phyloP scores from a whole-genome alignment of 306 rosid genomes.

The Rosa rugosa region DNA sequence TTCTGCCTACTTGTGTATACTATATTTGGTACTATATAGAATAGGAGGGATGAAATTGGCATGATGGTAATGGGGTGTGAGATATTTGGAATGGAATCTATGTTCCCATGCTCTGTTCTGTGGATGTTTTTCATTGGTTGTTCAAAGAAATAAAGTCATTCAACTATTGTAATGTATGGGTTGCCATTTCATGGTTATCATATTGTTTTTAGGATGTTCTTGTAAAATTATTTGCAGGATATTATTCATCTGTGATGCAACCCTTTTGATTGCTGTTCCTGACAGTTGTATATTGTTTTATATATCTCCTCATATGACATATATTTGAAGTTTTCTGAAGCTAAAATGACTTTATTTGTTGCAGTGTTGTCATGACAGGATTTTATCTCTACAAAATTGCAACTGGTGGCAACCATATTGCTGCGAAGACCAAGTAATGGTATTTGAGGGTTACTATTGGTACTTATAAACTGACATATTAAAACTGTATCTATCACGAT shows the following conservation, averaged over 20 bases:
- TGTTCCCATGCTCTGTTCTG: neutral
- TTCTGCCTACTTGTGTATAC: neutral
- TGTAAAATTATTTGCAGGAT: neutral
- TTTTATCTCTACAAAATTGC: slow-evolving; percentile 80
- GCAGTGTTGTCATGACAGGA: slow-evolving; percentile 72
- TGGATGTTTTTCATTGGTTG: neutral
- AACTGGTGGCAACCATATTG: slow-evolving; percentile 84
- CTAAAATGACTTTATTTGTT: slow-evolving; percentile 20
- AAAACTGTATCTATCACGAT: slow-evolving; percentile 2
- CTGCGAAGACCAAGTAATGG: slow-evolving; percentile 58
- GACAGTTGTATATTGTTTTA: neutral
- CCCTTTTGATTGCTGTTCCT: neutral
- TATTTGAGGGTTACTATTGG: neutral
- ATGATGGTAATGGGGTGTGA: neutral
- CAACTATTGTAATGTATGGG: neutral
- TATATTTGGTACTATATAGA: neutral
- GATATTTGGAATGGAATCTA: neutral
- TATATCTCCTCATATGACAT: neutral
- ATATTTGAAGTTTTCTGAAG: neutral
- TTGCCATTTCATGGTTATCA: neutral
- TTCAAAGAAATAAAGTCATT: neutral
- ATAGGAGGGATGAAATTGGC: neutral
- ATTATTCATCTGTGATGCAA: neutral
- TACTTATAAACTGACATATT: slow-evolving; percentile 2
- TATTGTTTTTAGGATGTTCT: neutral